Base-by-base conservation (phyloP, 2,329 filamentous ascomycete species). In the Talaromyces marneffei region DNA sequence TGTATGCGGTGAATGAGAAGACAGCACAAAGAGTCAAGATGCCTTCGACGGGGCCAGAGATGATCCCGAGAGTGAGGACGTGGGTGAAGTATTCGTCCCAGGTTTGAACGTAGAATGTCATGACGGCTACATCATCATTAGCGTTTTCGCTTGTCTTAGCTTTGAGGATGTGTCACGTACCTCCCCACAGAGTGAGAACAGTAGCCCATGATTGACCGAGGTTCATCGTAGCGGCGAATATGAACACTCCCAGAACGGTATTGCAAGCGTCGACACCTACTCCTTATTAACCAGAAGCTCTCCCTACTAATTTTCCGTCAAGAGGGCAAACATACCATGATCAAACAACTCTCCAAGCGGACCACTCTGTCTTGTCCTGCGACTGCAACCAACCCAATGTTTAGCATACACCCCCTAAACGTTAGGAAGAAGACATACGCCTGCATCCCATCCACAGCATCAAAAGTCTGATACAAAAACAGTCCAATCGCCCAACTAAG, bases 61-160 rank as follows among this genome's bases (percentile, higher is more conserved):
- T 83, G 65, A 97, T 80, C 62, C 94, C 94, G 5, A 99, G 85
- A 1, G 92, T 97, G 53, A 99, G 84, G 2, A 92, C 94, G 76
- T 97, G 92, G 57, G 94, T 99, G 78, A 97, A 93, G 78, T 97
- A 99, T 75, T 97, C 94, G 72, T 99, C 94, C 94, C 94, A 99
- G 35, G 94, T 97, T 75, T 97, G 94, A 44, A 97, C 89, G 75
- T 97, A 97, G 77, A 99, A 99, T n/a, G 94, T 97, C 69, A 95
- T 81, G 62, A 93, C 85, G 6, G 90, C 88, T 91, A 58, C 46
- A 33, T 12, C 46, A 33, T 12, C 6, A 29, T 48, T 29, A 48
- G 25, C 25, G 3, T 23, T 27, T 23, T 4, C 25, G 3, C n/a
- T 9, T 3, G 16, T 16, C 6, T 6, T n/a, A n/a, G 33, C n/a